phyloP scores from a whole-genome alignment of 169 alveolate species.

The Neospora caninum region DNA sequence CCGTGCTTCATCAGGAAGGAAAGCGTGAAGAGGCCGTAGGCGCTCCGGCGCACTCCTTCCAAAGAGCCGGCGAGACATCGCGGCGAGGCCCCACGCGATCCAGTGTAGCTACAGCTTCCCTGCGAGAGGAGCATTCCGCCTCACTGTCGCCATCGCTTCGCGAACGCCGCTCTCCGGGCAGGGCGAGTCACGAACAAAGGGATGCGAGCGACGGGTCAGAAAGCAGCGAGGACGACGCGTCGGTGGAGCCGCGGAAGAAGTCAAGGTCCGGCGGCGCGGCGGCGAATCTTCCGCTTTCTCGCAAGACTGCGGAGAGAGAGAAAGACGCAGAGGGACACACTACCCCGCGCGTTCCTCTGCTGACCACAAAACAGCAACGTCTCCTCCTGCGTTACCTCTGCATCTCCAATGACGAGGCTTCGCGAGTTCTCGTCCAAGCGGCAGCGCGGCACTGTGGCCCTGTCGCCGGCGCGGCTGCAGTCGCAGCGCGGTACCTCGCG shows the following conservation, averaged over 20 bases:
- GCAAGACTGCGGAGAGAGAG: not conserved
- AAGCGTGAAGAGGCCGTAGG: not conserved
- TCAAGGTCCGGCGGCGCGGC: not conserved
- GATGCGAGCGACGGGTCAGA: not conserved
- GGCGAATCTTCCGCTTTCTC: no score
- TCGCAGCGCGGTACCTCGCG: not conserved
- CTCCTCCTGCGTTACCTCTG: constrained; percentile 32
- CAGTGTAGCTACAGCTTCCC: not conserved
- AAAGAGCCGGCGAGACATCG: not conserved
- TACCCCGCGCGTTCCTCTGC: not conserved
- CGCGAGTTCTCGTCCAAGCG: not conserved
- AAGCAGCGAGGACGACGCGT: not conserved
- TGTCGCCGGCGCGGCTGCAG: not conserved
- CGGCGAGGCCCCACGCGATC: not conserved
- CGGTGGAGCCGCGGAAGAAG: not conserved
- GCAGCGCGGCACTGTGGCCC: constrained; percentile 15
- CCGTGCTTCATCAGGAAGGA: not conserved
- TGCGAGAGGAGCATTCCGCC: not conserved
- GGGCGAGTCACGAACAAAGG: not conserved
- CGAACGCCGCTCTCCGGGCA: not conserved
- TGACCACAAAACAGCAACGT: constrained; percentile 10
- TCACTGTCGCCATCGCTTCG: not conserved
- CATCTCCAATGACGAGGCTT: constrained; percentile 28
- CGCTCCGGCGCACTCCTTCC: not conserved
- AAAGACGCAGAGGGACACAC: not conserved